These are phyloP conservation scores for Gossypium bickii DNA, from an alignment of 345 rosid species.

Conservation along the genomic window DNA sequence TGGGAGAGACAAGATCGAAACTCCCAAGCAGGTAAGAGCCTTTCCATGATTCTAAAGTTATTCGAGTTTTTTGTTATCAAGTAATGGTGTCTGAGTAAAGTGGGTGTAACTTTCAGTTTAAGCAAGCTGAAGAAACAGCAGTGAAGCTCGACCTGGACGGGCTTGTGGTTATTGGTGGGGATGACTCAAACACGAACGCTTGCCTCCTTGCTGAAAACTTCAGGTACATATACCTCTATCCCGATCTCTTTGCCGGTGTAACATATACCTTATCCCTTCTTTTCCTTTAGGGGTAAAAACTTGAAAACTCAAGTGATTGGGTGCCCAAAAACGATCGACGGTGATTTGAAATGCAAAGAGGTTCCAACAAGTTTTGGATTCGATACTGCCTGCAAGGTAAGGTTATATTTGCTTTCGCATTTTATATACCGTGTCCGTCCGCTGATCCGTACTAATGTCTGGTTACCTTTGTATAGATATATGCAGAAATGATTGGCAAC, in stretches of 20 bases:
- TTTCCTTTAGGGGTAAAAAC: conserved; percentile 56
- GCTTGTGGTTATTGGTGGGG: conserved; percentile 92
- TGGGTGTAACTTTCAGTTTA: conserved; percentile 52
- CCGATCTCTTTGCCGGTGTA: background rate
- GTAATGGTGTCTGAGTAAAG: background rate
- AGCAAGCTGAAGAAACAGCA: conserved; percentile 97
- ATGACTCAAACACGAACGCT: conserved; percentile 97
- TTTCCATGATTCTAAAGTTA: background rate
- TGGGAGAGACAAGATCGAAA: conserved; percentile 98
- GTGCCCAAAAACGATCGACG: conserved; percentile 99
- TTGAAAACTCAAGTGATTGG: conserved; percentile 87
- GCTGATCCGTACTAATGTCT: background rate
- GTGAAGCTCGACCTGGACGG: conserved; percentile 89
- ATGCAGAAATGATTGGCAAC: conserved; percentile 97
- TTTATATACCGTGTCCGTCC: background rate
- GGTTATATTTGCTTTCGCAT: background rate
- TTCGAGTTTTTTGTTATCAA: background rate
- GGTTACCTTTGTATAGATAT: conserved; percentile 50
- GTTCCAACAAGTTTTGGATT: conserved; percentile 98
- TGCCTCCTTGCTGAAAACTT: conserved; percentile 96
- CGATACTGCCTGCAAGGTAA: conserved; percentile 99
- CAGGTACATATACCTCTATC: conserved; percentile 33
- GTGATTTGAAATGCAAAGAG: conserved; percentile 97
- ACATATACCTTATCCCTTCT: background rate
- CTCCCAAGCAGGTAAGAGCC: conserved; percentile 79